phyloP scores from a whole-genome alignment of 305 asterid species.

The Fraxinus velutina region DNA sequence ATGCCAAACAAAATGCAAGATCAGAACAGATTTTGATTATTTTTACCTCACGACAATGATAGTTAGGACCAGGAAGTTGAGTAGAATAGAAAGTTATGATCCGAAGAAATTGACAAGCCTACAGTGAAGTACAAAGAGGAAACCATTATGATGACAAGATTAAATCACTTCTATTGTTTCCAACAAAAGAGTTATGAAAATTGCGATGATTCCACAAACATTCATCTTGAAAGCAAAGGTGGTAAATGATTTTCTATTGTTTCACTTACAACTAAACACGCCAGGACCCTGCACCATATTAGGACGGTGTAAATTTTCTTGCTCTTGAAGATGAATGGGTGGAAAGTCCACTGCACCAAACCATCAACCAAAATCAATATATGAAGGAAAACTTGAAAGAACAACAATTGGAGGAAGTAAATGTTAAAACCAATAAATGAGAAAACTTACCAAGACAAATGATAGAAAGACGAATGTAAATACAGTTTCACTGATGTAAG shows the following conservation, averaged over 20 bases:
- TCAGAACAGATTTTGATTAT: neutral
- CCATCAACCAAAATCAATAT: constrained; percentile 13
- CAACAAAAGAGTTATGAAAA: neutral
- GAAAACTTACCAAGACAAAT: constrained; percentile 67
- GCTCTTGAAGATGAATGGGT: constrained; percentile 87
- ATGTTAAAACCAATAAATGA: neutral
- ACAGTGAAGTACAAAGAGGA: constrained; percentile 23
- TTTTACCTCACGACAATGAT: constrained; percentile 94
- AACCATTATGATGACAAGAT: neutral
- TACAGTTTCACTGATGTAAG: constrained; percentile 83
- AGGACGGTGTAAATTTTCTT: constrained; percentile 91
- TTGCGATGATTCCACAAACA: neutral
- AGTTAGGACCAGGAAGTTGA: constrained; percentile 95
- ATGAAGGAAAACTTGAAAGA: constrained; percentile 1
- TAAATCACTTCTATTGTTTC: neutral
- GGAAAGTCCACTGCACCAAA: constrained; percentile 90
- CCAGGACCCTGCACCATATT: constrained; percentile 92
- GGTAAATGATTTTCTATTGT: neutral
- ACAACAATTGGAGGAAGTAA: neutral
- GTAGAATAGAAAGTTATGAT: constrained; percentile 90
- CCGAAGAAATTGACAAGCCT: constrained; percentile 92
- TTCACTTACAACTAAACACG: constrained; percentile 80
- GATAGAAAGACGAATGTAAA: constrained; percentile 76
- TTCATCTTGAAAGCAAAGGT: neutral
- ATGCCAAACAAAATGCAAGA: neutral